Conservation (phyloP, 2,329 filamentous ascomycete genomes). For the Hypoxylon sp. region DNA sequence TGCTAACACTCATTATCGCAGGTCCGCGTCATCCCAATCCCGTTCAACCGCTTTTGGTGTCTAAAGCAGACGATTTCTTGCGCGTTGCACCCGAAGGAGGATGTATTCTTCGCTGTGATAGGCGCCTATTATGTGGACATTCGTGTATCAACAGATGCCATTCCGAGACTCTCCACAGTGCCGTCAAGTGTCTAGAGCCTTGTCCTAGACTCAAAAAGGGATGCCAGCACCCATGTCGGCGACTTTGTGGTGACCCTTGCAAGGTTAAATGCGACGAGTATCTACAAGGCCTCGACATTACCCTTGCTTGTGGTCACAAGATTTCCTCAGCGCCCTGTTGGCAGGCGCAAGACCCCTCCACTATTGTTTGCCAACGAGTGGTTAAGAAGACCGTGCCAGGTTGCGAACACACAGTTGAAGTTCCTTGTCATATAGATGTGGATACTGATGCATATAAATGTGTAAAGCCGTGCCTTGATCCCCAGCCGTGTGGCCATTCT, state of each 20-base stretch:
- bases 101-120: constrained; percentile 67
- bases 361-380: constrained; percentile 63
- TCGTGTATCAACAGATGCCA: constrained; percentile 64
- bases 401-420: constrained; percentile 68
- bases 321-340: constrained; percentile 56
- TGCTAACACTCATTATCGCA: constrained; percentile 20
- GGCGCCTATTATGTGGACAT: constrained; percentile 66
- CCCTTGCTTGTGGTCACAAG: constrained; percentile 62
- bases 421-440: constrained; percentile 68
- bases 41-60: constrained; percentile 65
- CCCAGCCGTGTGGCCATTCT: constrained; percentile 70
- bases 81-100: constrained; percentile 73
- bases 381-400: constrained; percentile 66
- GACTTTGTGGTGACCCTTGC: constrained; percentile 62
- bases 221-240: constrained; percentile 63
- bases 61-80: constrained; percentile 70
- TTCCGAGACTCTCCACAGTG: constrained; percentile 63
- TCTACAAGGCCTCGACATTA: constrained; percentile 52
- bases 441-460: constrained; percentile 62
- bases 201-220: constrained; percentile 60
- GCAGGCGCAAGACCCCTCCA: constrained; percentile 60
- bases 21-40: constrained; percentile 72
- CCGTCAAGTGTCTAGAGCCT: constrained; percentile 61
- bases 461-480: constrained; percentile 60
- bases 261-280: constrained; percentile 55